phyloP scores from a whole-genome alignment of 352 stramenopile genomes.

The Elongisporangium undulatum region DNA sequence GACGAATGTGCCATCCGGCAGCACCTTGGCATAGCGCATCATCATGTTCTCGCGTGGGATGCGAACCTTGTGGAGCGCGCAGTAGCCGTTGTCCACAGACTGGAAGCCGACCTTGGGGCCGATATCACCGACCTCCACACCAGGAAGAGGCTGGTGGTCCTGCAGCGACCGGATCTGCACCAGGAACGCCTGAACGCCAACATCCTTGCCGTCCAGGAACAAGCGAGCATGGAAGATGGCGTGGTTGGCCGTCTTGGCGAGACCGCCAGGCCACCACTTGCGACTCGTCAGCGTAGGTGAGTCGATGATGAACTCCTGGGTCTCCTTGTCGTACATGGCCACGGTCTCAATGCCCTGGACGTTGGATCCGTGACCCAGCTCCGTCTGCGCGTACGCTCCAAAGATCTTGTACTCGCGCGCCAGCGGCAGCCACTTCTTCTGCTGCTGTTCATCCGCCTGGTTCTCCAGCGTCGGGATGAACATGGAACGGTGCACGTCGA shows the following conservation, averaged over 20 bases:
- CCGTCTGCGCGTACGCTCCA: constrained; percentile 91
- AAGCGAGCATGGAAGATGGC: constrained; percentile 90
- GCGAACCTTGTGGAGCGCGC: constrained; percentile 74
- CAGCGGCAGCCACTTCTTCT: constrained; percentile 40
- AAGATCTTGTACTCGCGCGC: constrained; percentile 45
- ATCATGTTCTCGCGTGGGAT: constrained; percentile 71
- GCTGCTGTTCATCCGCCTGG: constrained; percentile 38
- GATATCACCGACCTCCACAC: constrained; percentile 87
- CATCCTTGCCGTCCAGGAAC: constrained; percentile 33
- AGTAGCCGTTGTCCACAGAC: constrained; percentile 89
- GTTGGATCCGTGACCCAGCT: constrained; percentile 90
- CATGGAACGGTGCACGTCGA: constrained; percentile 49
- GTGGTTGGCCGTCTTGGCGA: constrained; percentile 86
- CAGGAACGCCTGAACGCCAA: constrained; percentile 92
- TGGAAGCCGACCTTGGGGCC: constrained; percentile 90
- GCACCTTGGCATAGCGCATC: constrained; percentile 33
- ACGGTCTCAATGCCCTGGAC: constrained; percentile 87
- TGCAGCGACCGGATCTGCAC: constrained; percentile 83
- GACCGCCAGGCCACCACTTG: constrained; percentile 92
- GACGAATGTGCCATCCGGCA: constrained; percentile 28
- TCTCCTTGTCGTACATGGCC: constrained; percentile 79
- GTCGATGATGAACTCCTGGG: constrained; percentile 88
- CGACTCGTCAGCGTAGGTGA: constrained; percentile 80
- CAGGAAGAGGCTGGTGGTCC: constrained; percentile 65
- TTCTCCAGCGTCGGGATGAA: constrained; percentile 30